These are phyloP conservation scores for Isabelozyma gotoi DNA, from an alignment of 805 yeast species.

Conservation along the genomic window DNA sequence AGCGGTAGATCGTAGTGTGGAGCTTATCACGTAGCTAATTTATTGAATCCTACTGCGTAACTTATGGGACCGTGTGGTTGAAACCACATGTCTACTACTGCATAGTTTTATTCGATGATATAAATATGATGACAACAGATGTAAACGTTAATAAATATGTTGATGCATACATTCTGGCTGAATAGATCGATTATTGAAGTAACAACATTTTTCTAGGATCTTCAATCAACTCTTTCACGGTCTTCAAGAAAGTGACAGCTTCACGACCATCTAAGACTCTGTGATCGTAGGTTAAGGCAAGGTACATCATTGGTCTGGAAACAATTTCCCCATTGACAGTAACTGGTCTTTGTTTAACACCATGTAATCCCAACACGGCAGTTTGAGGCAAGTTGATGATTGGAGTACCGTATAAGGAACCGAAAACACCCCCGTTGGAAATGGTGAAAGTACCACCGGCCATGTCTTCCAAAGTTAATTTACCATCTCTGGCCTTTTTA, in stretches of 20 bases:
- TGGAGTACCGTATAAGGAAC: constrained; percentile 97
- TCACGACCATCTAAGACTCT: constrained; percentile 98
- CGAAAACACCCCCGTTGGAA: constrained; percentile 98
- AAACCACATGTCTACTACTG: no score
- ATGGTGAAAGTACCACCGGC: constrained; percentile 99
- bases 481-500: constrained; percentile 93
- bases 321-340: constrained; percentile 95
- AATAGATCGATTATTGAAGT: constrained; percentile 13
- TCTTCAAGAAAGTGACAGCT: constrained; percentile 95
- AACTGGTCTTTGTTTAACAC: constrained; percentile 96
- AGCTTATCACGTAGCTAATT: no score
- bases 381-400: constrained; percentile 98
- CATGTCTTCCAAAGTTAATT: constrained; percentile 96
- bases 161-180: no score
- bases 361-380: constrained; percentile 96
- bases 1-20: no score
- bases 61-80: no score
- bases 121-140: no score
- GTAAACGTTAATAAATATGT: constrained; percentile 1
- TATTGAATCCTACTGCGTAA: no score
- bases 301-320: constrained; percentile 98
- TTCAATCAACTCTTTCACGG: constrained; percentile 94
- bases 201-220: constrained; percentile 97
- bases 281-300: constrained; percentile 97
- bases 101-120: no score